Evolutionary conservation across 2,329 filamentous ascomycete species (phyloP).

Genomic region (Elsinoe ampelina): DNA sequence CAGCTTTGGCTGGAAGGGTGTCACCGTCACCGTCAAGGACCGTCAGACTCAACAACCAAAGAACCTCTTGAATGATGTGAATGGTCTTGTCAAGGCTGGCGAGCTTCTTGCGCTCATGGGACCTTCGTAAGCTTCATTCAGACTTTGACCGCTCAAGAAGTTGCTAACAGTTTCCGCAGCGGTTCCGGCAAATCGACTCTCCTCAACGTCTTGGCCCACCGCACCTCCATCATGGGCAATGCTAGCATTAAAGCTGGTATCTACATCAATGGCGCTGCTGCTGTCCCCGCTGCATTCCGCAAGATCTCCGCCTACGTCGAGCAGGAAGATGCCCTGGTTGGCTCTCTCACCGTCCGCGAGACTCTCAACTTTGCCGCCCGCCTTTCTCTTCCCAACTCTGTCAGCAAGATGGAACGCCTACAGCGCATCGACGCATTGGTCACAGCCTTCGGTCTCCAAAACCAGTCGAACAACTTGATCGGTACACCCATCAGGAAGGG

Average conservation of each 20-base stretch:
- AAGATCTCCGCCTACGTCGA: slow-evolving; percentile 70
- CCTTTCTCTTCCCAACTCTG: slow-evolving; percentile 46
- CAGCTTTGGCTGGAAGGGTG: slow-evolving; percentile 55
- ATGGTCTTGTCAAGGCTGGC: slow-evolving; percentile 57
- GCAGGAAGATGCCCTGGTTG: slow-evolving; percentile 78
- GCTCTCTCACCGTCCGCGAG: slow-evolving; percentile 69
- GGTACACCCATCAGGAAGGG: slow-evolving; percentile 78
- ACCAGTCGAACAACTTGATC: slow-evolving; percentile 61
- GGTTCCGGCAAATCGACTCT: slow-evolving; percentile 72
- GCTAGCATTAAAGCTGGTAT: slow-evolving; percentile 46
- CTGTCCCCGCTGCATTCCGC: slow-evolving; percentile 49
- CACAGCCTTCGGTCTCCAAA: slow-evolving; percentile 60
- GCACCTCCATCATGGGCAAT: slow-evolving; percentile 42
- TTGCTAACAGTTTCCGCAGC: slow-evolving; percentile 23
- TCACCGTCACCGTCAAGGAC: slow-evolving; percentile 66
- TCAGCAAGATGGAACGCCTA: slow-evolving; percentile 49
- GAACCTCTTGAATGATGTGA: slow-evolving; percentile 53
- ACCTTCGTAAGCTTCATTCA: slow-evolving; percentile 41
- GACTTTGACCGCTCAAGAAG: not conserved
- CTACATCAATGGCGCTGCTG: slow-evolving; percentile 53
- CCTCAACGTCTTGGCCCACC: slow-evolving; percentile 66
- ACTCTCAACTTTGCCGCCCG: slow-evolving; percentile 70
- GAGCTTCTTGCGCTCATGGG: slow-evolving; percentile 76
- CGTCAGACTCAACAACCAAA: slow-evolving; percentile 54
- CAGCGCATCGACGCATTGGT: slow-evolving; percentile 58